Conservation (phyloP, 2,329 filamentous ascomycete species). For the Fusarium pseudograminearum region DNA sequence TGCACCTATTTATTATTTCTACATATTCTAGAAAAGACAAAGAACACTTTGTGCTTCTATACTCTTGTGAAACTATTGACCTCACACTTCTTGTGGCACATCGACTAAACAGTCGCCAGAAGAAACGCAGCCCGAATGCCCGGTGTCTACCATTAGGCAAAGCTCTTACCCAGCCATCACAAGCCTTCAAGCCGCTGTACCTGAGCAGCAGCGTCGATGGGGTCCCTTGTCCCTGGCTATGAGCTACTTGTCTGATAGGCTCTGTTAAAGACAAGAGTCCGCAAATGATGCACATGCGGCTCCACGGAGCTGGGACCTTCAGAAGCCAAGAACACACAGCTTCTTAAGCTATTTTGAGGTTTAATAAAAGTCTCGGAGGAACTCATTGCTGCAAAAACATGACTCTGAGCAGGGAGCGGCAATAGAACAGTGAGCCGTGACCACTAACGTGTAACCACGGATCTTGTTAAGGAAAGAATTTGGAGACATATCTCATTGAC, state of each 20-base stretch:
- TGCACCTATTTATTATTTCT: background rate
- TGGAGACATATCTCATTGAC: background rate
- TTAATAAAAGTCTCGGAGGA: background rate
- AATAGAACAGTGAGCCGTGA: background rate
- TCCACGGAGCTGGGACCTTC: conserved; percentile 18
- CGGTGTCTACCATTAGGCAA: conserved; percentile 14
- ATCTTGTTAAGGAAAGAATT: background rate
- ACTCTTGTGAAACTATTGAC: background rate
- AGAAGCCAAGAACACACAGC: background rate
- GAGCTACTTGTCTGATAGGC: conserved; percentile 34
- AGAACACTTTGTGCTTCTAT: background rate
- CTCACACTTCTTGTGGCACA: background rate
- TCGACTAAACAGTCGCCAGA: background rate
- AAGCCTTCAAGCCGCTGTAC: conserved; percentile 18
- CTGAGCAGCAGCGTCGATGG: conserved; percentile 18
- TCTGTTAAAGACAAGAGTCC: conserved; percentile 34
- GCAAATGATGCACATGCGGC: conserved; percentile 13
- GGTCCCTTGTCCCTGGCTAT: conserved; percentile 35
- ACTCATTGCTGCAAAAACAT: background rate
- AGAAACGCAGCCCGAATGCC: background rate
- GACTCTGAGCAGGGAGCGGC: background rate
- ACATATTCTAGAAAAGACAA: background rate
- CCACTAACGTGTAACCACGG: background rate
- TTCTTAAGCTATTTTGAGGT: background rate
- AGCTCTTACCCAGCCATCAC: conserved; percentile 4